Conservation (phyloP, 1,139 yeast genomes). For the Starmera stellimalicola region DNA sequence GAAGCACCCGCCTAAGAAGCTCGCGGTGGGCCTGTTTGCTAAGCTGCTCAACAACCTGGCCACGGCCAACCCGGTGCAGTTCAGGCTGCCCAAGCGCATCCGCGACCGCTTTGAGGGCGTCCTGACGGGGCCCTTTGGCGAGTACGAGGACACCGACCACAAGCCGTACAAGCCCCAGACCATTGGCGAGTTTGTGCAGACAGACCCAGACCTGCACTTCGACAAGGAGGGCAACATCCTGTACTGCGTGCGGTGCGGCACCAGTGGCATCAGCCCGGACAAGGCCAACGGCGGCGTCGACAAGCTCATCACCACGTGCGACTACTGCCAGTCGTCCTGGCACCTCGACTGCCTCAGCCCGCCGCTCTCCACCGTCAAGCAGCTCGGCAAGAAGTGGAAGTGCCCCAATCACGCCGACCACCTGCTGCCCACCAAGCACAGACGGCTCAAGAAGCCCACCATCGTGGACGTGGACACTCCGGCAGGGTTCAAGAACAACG, state of each 20-base stretch:
- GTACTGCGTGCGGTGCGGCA: constrained; percentile 70
- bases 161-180: constrained; percentile 40
- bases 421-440: constrained; percentile 26
- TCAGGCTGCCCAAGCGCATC: constrained; percentile 57
- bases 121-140: constrained; percentile 56
- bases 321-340: constrained; percentile 82
- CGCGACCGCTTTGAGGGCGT: constrained; percentile 74
- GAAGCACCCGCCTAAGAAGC: constrained; percentile 18
- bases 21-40: constrained; percentile 40
- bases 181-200: constrained; percentile 30
- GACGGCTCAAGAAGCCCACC: constrained; percentile 44
- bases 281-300: constrained; percentile 22
- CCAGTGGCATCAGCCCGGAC: constrained; percentile 44
- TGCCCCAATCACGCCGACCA: constrained; percentile 83
- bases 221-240: constrained; percentile 49
- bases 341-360: constrained; percentile 82
- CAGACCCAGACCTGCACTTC: constrained; percentile 54
- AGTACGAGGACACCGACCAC: constrained; percentile 51
- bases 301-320: constrained; percentile 62
- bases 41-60: constrained; percentile 51
- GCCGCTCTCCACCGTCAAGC: constrained; percentile 68
- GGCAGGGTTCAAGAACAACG: constrained; percentile 56
- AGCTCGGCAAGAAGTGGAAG: constrained; percentile 79
- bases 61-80: constrained; percentile 61
- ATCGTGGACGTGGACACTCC: constrained; percentile 46